Evolutionary conservation across 345 rosid genomes (phyloP), one percentile per base, ranked within the genome.

Genomic region (Barbarea vulgaris): DNA sequence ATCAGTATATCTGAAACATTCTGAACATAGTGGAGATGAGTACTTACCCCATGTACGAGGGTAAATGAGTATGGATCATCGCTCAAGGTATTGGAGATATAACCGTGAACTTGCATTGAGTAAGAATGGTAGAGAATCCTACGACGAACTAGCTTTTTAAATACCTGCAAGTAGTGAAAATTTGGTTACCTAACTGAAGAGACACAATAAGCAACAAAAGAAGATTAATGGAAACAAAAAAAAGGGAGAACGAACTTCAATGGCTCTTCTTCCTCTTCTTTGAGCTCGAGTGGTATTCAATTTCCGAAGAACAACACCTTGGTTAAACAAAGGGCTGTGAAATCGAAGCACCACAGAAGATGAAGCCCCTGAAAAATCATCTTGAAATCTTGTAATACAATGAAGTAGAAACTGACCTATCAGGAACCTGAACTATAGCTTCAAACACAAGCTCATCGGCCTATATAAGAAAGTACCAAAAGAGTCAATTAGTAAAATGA

Each of bases 31-130:
- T 36, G 15, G 34, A 53, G 56, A 25, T 74, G 63, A 55, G 67
- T 25, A 72, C 87, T 37, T 84, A 90, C 96, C 85, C 95, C 95
- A 61, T 91, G 96, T 41, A 94, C 96, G 47, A 91, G 84, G 4
- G 91, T 88, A 53, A 94, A 87, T n/a, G 84, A 83, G 76, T 79
- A 72, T 28, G 27, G 60, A 34, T 82, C 87, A 80, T 77, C 73
- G 15, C 80, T 67, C 57, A 76, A 51, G 33, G 60, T 74, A 37
- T 91, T 84, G 51, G 85, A 79, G 72, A 87, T 76, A 52, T 81
- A 89, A 37, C 97, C 98, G 67, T 94, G 89, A 81, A 94, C 96
- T 85, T 87, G 95, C 96, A 94, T 90, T 54, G 97, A 91, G 81
- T 94, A 94, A 31, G 98, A 90, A 83, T 87, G 89, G 83, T 94